phyloP scores from a whole-genome alignment of 371 early-diverging fungal genomes.

The Sporodiniella umbellata region DNA sequence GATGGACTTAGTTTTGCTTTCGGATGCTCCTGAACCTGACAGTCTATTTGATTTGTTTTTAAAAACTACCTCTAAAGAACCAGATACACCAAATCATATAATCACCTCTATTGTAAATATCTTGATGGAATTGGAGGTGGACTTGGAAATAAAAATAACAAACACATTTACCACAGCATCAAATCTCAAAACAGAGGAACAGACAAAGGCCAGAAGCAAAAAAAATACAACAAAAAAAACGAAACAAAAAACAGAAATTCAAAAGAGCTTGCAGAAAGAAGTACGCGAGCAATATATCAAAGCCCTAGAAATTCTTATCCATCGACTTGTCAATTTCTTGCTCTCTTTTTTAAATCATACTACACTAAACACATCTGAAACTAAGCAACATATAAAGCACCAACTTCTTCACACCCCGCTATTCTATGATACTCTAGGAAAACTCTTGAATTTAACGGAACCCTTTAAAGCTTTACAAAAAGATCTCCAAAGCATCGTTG shows the following conservation, averaged over 20 bases:
- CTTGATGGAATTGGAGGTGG: conserved; percentile 24
- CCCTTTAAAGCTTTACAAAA: conserved; percentile 17
- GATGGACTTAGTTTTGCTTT: conserved; percentile 35
- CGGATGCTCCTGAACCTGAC: conserved; percentile 34
- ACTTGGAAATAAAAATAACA: conserved; percentile 13
- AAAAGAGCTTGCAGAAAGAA: conserved; percentile 10
- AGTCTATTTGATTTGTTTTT: conserved; percentile 29
- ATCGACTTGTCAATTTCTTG: conserved; percentile 22
- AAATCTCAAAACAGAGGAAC: neutral
- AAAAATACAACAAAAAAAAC: neutral
- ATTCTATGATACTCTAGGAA: conserved; percentile 24
- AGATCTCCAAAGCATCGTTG: conserved; percentile 17
- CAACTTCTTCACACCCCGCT: conserved; percentile 11
- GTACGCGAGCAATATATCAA: conserved; percentile 2
- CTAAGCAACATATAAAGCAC: conserved; percentile 16
- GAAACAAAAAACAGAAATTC: conserved; percentile 16
- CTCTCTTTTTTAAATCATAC: conserved; percentile 7
- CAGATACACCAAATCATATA: neutral
- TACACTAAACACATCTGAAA: neutral
- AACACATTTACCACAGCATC: neutral
- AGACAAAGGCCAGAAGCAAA: conserved; percentile 1
- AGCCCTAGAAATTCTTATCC: conserved; percentile 13
- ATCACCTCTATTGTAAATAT: conserved; percentile 10
- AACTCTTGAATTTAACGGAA: conserved; percentile 9
- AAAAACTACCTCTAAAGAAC: conserved; percentile 3